phyloP scores from a whole-genome alignment of 140 eudicot species.

The Anethum foeniculum region DNA sequence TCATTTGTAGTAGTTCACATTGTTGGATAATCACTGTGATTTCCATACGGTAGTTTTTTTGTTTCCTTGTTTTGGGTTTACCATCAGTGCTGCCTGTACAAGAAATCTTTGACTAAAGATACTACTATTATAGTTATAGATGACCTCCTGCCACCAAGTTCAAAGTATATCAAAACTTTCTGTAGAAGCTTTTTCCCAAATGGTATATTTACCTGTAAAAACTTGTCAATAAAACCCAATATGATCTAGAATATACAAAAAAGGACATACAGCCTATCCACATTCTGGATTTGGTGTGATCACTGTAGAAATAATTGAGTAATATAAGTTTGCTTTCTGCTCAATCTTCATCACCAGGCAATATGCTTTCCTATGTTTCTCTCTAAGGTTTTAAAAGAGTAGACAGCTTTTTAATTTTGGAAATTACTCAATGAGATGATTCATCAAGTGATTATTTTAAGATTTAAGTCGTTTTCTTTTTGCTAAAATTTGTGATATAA shows the following conservation, averaged over 20 bases:
- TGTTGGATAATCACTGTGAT: not conserved
- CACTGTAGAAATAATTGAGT: not conserved
- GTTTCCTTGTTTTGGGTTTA: not conserved
- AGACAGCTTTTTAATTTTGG: not conserved
- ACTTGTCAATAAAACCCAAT: not conserved
- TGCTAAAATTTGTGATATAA: no score
- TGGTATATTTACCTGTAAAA: not conserved
- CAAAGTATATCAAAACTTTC: not conserved
- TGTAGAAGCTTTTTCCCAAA: not conserved
- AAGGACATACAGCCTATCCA: not conserved
- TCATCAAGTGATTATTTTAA: not conserved
- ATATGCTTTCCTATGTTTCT: not conserved
- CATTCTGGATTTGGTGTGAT: not conserved
- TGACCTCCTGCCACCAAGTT: slow-evolving; percentile 1
- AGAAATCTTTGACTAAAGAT: not conserved
- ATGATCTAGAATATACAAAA: not conserved
- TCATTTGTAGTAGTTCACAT: not conserved
- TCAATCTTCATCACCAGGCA: not conserved
- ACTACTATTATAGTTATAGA: not conserved
- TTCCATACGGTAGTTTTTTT: not conserved
- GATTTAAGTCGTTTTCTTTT: not conserved
- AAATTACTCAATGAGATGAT: not conserved
- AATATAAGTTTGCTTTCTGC: not conserved
- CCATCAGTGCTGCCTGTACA: not conserved
- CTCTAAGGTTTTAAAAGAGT: not conserved